Conservation (phyloP, 2,329 filamentous ascomycete species). For the Penicillium crustosum region DNA sequence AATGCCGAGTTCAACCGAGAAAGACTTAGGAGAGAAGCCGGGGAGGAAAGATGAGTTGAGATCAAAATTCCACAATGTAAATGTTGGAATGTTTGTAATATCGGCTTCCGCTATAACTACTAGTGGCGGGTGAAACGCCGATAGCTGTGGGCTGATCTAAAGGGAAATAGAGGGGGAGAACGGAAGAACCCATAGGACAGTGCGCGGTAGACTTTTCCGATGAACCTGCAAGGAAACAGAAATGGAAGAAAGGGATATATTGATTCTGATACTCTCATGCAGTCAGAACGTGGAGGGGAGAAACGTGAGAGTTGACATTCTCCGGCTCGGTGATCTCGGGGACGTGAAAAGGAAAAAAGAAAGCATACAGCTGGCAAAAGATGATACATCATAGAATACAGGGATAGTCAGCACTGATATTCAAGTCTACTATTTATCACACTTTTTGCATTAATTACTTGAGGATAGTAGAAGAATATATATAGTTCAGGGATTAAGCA, state of each 20-base stretch:
- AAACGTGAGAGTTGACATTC: constrained; percentile 2
- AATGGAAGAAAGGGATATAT: neutral
- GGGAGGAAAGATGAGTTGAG: neutral
- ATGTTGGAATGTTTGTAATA: neutral
- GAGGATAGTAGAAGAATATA: neutral
- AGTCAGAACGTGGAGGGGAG: constrained; percentile 1
- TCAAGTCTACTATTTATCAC: neutral
- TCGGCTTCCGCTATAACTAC: neutral
- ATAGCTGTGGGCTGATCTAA: neutral
- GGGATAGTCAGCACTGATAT: neutral
- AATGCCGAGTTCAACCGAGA: constrained; percentile 17
- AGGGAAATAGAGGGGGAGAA: neutral
- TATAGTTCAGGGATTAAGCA: neutral
- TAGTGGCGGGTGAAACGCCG: neutral
- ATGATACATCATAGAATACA: neutral
- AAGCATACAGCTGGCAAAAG: neutral
- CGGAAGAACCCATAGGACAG: neutral
- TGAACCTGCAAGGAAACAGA: neutral
- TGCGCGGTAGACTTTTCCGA: constrained; percentile 4
- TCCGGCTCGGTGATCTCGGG: neutral
- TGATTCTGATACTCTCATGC: neutral
- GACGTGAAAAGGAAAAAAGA: neutral
- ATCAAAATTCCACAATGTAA: neutral
- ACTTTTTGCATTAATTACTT: neutral
- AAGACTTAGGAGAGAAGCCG: neutral